Evolutionary conservation across 106 monocot genomes (phyloP).

Genomic region (Triglochin maritima): DNA sequence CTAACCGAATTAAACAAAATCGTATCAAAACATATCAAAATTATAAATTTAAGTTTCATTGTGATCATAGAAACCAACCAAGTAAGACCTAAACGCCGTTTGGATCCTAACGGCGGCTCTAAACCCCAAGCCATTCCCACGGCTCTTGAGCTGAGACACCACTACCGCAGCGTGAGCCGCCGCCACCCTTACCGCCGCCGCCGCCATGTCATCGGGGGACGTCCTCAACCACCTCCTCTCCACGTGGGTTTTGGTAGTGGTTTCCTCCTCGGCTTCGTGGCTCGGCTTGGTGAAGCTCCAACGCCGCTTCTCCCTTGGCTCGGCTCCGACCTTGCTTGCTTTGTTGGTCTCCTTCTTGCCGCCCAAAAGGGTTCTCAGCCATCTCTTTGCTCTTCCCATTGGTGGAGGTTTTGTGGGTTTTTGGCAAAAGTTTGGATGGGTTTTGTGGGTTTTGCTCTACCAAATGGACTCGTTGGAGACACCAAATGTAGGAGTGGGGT

Average conservation of each 20-base stretch:
- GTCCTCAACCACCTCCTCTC: too few species aligned
- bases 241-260: too few species aligned
- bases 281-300: constrained; percentile 47
- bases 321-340: not conserved
- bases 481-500: too few species aligned
- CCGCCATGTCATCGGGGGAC: too few species aligned
- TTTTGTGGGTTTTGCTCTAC: too few species aligned
- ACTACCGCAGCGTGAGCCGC: too few species aligned
- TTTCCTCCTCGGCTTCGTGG: constrained; percentile 24
- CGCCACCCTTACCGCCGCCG: constrained; percentile 10
- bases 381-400: constrained; percentile 61
- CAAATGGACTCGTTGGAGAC: too few species aligned
- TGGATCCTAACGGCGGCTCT: constrained; percentile 67
- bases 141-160: constrained; percentile 53
- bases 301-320: constrained; percentile 42
- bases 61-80: constrained; percentile 15
- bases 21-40: not conserved
- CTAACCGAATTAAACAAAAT: constrained; percentile 10
- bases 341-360: constrained; percentile 42
- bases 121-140: constrained; percentile 18
- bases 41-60: constrained; percentile 8
- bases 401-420: not conserved
- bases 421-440: too few species aligned
- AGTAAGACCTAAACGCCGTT: constrained; percentile 51
- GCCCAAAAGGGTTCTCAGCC: constrained; percentile 48